These are phyloP conservation scores for Calamus simplicifolius DNA, from an alignment of 176 grass and related monocot species.

Conservation along the genomic window DNA sequence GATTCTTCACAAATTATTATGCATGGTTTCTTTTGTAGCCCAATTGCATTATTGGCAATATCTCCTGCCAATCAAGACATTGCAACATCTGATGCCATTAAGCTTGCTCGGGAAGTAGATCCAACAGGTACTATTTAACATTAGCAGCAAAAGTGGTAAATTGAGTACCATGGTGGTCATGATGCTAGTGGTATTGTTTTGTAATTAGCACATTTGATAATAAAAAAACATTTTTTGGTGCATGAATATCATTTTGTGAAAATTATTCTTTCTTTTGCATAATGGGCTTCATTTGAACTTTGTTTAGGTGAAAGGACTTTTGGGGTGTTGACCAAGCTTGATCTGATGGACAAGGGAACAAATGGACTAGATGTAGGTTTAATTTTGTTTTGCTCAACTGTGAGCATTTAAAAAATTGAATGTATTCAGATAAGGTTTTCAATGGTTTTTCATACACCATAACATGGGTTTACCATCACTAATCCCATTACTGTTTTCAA, in stretches of 20 bases:
- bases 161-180: too few relatives aligned
- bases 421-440: too few relatives aligned
- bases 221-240: too few relatives aligned
- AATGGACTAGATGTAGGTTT: conserved; percentile 64
- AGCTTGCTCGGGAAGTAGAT: conserved; percentile 83
- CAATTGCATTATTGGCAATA: conserved; percentile 75
- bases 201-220: too few relatives aligned
- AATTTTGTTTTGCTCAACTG: not conserved
- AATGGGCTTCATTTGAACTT: conserved; percentile 9
- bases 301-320: conserved; percentile 74
- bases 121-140: conserved; percentile 39
- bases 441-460: too few relatives aligned
- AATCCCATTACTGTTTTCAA: not conserved
- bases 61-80: conserved; percentile 97
- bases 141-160: not conserved
- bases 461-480: not conserved
- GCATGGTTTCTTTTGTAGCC: conserved; percentile 48
- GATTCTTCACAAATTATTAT: not conserved
- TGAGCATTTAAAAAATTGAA: too few relatives aligned
- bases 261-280: not conserved
- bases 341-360: conserved; percentile 91
- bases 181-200: too few relatives aligned
- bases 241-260: too few relatives aligned
- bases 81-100: conserved; percentile 96
- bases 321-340: conserved; percentile 80